Evolutionary conservation across 495 filamentous ascomycete species (phyloP), one percentile per base, ranked within the genome.

Genomic region (Lasiosphaeria miniovina): DNA sequence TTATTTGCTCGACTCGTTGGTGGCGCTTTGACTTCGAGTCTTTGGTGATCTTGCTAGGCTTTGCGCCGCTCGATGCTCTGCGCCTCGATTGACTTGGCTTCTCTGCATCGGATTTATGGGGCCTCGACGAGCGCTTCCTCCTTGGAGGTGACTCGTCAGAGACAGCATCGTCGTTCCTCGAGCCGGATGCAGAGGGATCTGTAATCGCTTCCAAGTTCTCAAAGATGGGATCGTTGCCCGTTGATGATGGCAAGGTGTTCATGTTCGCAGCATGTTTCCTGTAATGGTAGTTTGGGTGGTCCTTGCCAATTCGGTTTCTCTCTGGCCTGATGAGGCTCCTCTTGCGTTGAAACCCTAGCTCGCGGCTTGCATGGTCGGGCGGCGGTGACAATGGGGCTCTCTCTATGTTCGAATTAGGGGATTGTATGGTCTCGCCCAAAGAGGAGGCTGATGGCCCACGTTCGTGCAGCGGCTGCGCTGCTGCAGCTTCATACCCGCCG

Each of bases 271-370:
- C 91, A 82, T 94, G 90, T 68, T 96, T 88, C 43, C 89, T 85
- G 71, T 98, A 98, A 68, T 96, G 84, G 68, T 96, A 98, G 68
- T 98, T 94, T 9, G 92, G 93, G 70, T 97, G 90, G 61, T 92
- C 89, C 57, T 75, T 80, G 59, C 91, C 88, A 58, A 93, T 88
- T 32, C 87, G 85, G 60, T 86, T 87, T 55, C 95, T 84, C 69
- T 99, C 94, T 3, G 95, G 95, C 61, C 88, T 82, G 61, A 98
- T 86, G 55, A 99, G 76, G 65, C 88, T 95, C 63, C 86, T 85
- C 71, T 96, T 97, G 49, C 91, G 81, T 24, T 79, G 71, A 54
- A 90, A 68, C 17, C 74, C 68, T 12, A 69, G 60, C 12, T 75
- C 75, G 40, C 58, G 60, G 7, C 36, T 52, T 4, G 60, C 60